A percentile compares a stretch with the other conserved stretches of the same genome.
phyloP scores from a whole-genome alignment of 106 monocot species.

The Acanthochlamys bracteata region DNA sequence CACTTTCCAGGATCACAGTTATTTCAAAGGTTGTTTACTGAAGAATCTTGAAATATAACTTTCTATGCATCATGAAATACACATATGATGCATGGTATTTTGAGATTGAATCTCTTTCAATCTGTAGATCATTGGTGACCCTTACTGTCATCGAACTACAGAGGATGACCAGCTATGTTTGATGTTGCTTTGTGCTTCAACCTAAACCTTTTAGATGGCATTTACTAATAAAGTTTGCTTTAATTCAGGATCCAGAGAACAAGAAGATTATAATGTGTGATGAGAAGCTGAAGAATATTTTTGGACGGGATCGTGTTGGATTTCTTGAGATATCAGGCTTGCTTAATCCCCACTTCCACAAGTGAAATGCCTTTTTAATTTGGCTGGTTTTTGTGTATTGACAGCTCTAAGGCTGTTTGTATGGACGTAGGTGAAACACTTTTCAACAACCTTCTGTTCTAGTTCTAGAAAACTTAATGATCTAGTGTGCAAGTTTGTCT shows the following conservation, averaged over 20 bases:
- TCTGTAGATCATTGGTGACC: too few species aligned
- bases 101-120: too few species aligned
- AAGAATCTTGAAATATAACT: too few species aligned
- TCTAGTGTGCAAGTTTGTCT: neutral
- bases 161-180: too few species aligned
- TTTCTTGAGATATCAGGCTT: constrained; percentile 72
- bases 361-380: constrained; percentile 18
- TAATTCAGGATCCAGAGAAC: constrained; percentile 57
- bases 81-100: too few species aligned
- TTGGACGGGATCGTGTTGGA: constrained; percentile 61
- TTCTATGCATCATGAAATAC: too few species aligned
- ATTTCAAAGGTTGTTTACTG: too few species aligned
- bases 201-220: too few species aligned
- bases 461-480: neutral
- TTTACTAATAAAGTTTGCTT: too few species aligned
- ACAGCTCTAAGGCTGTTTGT: neutral
- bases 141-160: too few species aligned
- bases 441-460: neutral
- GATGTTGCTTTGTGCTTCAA: too few species aligned
- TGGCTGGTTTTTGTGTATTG: neutral
- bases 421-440: neutral
- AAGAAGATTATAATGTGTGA: constrained; percentile 69
- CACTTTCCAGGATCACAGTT: too few species aligned
- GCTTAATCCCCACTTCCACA: constrained; percentile 67
- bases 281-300: constrained; percentile 64